Percentiles rank a stretch among this genome's conserved stretches.
Conservation (phyloP, 495 filamentous ascomycete species). For the Astrothelium subdiscretum region DNA sequence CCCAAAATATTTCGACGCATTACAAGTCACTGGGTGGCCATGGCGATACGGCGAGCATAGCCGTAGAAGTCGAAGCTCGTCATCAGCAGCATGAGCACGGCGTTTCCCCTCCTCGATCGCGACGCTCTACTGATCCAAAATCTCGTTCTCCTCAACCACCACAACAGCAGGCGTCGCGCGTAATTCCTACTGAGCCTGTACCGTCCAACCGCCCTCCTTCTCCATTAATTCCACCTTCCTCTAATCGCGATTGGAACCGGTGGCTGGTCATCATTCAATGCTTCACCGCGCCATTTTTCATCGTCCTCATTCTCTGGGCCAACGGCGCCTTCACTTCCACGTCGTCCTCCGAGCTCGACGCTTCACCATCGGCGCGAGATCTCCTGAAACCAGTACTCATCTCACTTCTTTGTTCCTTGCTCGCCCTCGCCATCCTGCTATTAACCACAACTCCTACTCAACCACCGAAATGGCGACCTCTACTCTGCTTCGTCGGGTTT, state of each 20-base stretch:
- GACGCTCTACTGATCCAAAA: neutral
- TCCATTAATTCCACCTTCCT: neutral
- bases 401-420: slow-evolving; percentile 57
- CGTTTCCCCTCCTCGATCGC: neutral
- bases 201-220: neutral
- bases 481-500: slow-evolving; percentile 86
- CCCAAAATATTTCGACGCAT: neutral
- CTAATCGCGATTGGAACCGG: slow-evolving; percentile 57
- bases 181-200: neutral
- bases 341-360: slow-evolving; percentile 31
- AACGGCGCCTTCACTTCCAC: slow-evolving; percentile 34
- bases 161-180: neutral
- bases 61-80: slow-evolving; percentile 17
- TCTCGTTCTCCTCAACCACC: neutral
- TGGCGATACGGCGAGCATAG: slow-evolving; percentile 6
- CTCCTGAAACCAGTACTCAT: slow-evolving; percentile 56
- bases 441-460: slow-evolving; percentile 43
- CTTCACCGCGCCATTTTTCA: slow-evolving; percentile 78
- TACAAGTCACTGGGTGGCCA: neutral
- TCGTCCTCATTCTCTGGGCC: slow-evolving; percentile 65
- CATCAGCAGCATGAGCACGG: slow-evolving; percentile 16
- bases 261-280: slow-evolving; percentile 81
- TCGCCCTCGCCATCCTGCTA: slow-evolving; percentile 51
- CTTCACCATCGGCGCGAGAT: slow-evolving; percentile 22
- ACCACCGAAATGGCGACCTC: slow-evolving; percentile 54